These are phyloP conservation scores for Rhizophora apiculata DNA, from an alignment of 345 rosid genomes.

Conservation along the genomic window DNA sequence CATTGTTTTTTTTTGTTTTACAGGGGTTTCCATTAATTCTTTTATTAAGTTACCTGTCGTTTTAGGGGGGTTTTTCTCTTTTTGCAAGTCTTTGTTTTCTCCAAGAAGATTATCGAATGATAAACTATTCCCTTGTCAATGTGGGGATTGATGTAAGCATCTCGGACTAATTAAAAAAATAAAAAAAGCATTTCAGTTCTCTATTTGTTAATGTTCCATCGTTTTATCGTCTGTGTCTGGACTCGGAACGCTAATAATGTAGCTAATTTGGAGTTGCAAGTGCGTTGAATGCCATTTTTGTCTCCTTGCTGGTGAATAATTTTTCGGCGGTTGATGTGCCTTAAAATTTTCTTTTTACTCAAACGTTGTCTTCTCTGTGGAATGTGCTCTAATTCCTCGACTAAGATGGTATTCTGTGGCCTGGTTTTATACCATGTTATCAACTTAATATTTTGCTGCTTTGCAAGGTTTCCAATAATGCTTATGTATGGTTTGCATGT, in stretches of 20 bases:
- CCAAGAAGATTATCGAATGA: constrained; percentile 11
- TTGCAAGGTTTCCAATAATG: no score
- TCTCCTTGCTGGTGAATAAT: background rate
- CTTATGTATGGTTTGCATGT: no score
- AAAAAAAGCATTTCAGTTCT: no score
- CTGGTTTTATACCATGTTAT: no score
- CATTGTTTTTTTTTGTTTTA: constrained; percentile 6
- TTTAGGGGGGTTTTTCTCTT: constrained; percentile 5
- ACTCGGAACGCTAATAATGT: background rate
- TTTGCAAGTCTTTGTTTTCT: constrained; percentile 15
- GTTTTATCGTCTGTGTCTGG: background rate
- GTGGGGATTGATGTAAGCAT: constrained; percentile 23
- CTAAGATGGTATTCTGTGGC: no score
- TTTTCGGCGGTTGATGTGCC: background rate
- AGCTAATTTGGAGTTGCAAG: constrained; percentile 1
- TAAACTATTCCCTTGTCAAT: constrained; percentile 24
- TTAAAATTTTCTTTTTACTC: no score
- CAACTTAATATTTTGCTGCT: no score
- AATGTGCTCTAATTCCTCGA: no score
- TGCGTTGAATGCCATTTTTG: background rate
- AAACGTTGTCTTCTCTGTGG: no score
- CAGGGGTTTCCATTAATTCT: constrained; percentile 18
- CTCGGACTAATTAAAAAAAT: background rate
- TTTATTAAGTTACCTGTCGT: constrained; percentile 19
- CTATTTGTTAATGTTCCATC: background rate